Evolutionary conservation across 1,284 basidiomycete species (phyloP).

Genomic region (Pterulicium gracile): DNA sequence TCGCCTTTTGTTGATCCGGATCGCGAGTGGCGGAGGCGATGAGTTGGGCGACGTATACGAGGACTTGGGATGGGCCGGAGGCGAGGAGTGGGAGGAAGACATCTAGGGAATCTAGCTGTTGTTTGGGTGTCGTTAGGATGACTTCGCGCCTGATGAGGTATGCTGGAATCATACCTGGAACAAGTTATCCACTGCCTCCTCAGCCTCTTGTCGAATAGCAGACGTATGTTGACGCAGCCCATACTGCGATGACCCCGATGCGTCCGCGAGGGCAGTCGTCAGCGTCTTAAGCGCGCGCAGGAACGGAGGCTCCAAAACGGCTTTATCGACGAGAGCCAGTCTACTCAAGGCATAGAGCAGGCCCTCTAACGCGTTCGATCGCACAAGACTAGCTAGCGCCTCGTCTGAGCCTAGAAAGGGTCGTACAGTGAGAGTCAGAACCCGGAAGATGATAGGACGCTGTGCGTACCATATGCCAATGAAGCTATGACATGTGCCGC

Average conservation of each 20-base stretch:
- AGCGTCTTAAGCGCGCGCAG: constrained; percentile 52
- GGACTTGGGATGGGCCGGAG: constrained; percentile 26
- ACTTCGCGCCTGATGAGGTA: too few species aligned
- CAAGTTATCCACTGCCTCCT: constrained; percentile 41
- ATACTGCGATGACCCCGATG: constrained; percentile 55
- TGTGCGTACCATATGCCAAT: constrained; percentile 52
- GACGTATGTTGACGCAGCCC: constrained; percentile 39
- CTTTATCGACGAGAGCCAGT: constrained; percentile 26
- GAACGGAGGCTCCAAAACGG: constrained; percentile 40
- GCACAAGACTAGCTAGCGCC: constrained; percentile 44
- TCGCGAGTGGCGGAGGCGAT: constrained; percentile 40
- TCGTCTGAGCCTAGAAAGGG: constrained; percentile 40
- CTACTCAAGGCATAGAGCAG: constrained; percentile 45
- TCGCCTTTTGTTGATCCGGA: constrained; percentile 40
- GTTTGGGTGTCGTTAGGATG: too few species aligned
- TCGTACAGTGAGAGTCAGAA: constrained; percentile 1
- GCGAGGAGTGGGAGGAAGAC: constrained; percentile 52
- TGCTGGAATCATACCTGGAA: constrained; percentile 36
- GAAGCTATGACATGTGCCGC: constrained; percentile 67
- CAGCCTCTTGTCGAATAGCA: constrained; percentile 39
- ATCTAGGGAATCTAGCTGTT: constrained; percentile 50
- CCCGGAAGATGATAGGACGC: background rate
- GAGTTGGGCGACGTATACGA: constrained; percentile 44
- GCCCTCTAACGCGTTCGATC: constrained; percentile 40
- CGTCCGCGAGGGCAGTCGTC: constrained; percentile 45